A percentile compares a stretch with the other conserved stretches of the same genome.
Evolutionary conservation across 176 grass and related monocot genomes (phyloP).

Genomic region (Cenchrus purpureus): DNA sequence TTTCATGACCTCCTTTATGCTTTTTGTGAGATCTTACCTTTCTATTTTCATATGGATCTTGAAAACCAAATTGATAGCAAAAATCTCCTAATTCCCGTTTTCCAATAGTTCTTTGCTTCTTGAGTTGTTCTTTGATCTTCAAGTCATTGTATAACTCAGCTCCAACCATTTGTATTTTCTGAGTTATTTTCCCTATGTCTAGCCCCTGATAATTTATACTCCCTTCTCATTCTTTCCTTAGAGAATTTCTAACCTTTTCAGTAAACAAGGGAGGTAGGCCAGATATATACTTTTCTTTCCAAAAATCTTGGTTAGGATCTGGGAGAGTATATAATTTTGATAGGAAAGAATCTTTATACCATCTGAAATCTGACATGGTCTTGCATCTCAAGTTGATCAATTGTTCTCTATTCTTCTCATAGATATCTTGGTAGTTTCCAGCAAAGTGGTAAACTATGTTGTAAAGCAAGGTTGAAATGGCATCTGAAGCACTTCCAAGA

Average conservation of each 20-base stretch:
- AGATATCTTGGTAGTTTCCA: not conserved
- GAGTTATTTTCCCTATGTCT: not conserved
- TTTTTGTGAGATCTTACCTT: no score
- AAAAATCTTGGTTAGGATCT: not conserved
- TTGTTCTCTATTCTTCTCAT: not conserved
- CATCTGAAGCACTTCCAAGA: not conserved
- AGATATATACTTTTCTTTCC: not conserved
- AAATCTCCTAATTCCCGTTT: no score
- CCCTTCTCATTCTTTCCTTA: not conserved
- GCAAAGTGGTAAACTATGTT: not conserved
- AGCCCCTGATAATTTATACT: not conserved
- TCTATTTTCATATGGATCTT: no score
- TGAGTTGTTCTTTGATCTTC: not conserved
- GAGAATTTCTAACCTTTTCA: not conserved
- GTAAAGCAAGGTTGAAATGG: not conserved
- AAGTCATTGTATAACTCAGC: not conserved
- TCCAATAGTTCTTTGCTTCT: no score
- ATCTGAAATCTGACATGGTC: not conserved
- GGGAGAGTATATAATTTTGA: not conserved
- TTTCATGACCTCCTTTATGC: no score
- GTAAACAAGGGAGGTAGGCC: not conserved
- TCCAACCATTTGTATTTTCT: not conserved
- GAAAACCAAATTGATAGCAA: no score
- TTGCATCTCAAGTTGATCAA: not conserved
- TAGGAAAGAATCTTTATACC: not conserved